phyloP scores from a whole-genome alignment of 495 filamentous ascomycete genomes.

The Aspergillus indologenus region DNA sequence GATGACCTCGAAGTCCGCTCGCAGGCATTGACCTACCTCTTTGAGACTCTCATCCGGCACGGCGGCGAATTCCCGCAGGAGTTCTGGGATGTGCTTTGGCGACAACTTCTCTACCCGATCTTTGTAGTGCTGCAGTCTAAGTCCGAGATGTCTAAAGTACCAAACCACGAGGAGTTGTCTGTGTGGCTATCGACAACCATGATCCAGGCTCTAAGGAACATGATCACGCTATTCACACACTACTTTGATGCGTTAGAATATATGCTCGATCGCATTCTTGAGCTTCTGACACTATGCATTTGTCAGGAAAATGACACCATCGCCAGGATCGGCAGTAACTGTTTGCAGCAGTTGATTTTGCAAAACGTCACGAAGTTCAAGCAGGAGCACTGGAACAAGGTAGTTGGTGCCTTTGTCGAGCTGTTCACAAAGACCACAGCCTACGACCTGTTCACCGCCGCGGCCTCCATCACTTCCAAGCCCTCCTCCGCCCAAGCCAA shows the following conservation, averaged over 20 bases:
- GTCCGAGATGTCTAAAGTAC: conserved; percentile 89
- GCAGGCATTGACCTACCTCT: conserved; percentile 86
- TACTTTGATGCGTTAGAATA: conserved; percentile 94
- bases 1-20: conserved; percentile 97
- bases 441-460: conserved; percentile 87
- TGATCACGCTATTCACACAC: conserved; percentile 97
- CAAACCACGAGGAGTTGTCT: conserved; percentile 91
- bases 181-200: conserved; percentile 99
- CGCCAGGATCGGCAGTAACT: conserved; percentile 95
- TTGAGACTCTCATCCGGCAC: conserved; percentile 85
- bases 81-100: conserved; percentile 98
- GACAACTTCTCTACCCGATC: conserved; percentile 93
- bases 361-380: conserved; percentile 92
- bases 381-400: conserved; percentile 83
- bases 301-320: conserved; percentile 99
- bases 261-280: conserved; percentile 93
- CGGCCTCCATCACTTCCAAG: conserved; percentile 52
- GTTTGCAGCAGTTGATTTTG: conserved; percentile 89
- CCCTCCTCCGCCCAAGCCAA: conserved; percentile 27
- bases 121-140: conserved; percentile 97
- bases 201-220: conserved; percentile 96
- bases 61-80: conserved; percentile 88
- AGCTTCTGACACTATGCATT: conserved; percentile 90
- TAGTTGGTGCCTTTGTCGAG: conserved; percentile 92
- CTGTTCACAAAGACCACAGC: conserved; percentile 93